These are phyloP conservation scores for Leishmania tarentolae DNA, from an alignment of 208 protist genomes.

Conservation along the genomic window DNA sequence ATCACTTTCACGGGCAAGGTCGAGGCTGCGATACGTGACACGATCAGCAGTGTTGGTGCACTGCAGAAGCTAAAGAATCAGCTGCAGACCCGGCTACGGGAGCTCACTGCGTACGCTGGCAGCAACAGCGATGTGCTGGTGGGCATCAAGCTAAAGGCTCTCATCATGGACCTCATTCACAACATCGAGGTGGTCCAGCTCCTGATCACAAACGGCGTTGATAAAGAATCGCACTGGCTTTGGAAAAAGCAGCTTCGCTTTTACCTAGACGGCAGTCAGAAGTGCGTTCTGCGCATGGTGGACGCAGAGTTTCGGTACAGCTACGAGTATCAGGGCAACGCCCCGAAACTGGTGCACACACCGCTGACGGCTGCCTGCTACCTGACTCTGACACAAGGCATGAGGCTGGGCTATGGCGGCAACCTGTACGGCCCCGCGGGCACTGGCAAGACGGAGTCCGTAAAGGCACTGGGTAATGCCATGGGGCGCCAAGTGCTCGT, in stretches of 20 bases:
- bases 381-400: slow-evolving; percentile 97
- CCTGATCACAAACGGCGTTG: slow-evolving; percentile 79
- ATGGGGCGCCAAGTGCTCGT: slow-evolving; percentile 98
- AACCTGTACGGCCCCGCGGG: slow-evolving; percentile 99
- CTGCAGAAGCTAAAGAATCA: slow-evolving; percentile 78
- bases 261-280: slow-evolving; percentile 74
- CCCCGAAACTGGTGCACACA: slow-evolving; percentile 98
- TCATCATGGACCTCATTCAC: slow-evolving; percentile 99
- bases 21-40: slow-evolving; percentile 88
- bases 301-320: slow-evolving; percentile 97
- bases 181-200: slow-evolving; percentile 96
- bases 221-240: slow-evolving; percentile 90
- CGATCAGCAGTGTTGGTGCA: slow-evolving; percentile 48
- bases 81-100: slow-evolving; percentile 78
- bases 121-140: slow-evolving; percentile 89
- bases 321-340: slow-evolving; percentile 99
- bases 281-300: slow-evolving; percentile 93
- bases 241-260: slow-evolving; percentile 98
- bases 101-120: slow-evolving; percentile 81
- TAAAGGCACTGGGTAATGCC: slow-evolving; percentile 97
- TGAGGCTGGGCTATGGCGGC: slow-evolving; percentile 98
- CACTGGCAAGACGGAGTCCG: slow-evolving; percentile 99
- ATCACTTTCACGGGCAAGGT: slow-evolving; percentile 93
- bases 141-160: slow-evolving; percentile 95
- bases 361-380: slow-evolving; percentile 98